These are phyloP conservation scores for Nicotiana benthamiana DNA, from an alignment of 257 asterid genomes.

Conservation along the genomic window DNA sequence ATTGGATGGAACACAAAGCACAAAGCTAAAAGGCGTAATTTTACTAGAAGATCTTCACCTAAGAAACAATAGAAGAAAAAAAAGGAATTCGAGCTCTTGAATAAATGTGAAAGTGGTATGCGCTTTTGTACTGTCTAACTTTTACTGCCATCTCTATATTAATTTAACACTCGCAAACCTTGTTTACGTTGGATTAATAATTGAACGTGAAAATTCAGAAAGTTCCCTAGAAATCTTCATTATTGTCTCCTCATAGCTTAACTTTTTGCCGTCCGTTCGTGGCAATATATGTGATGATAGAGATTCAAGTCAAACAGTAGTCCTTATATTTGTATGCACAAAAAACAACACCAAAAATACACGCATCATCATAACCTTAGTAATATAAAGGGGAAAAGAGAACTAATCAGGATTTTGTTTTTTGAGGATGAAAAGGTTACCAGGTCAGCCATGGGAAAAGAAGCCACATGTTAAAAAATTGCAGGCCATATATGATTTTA, in stretches of 20 bases:
- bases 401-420: background rate
- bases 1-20: no score
- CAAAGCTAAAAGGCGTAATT: no score
- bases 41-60: no score
- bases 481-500: background rate
- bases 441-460: background rate
- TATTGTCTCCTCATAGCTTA: background rate
- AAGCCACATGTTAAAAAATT: conserved; percentile 12
- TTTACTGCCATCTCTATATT: no score
- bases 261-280: background rate
- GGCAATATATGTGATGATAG: background rate
- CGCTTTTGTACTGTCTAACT: no score
- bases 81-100: no score
- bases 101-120: no score
- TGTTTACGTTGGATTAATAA: background rate
- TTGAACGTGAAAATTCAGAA: background rate
- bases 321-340: background rate
- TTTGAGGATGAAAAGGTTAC: background rate
- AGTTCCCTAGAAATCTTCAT: background rate
- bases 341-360: background rate
- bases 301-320: background rate
- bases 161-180: background rate
- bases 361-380: background rate
- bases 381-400: background rate
- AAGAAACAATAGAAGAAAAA: no score